phyloP scores from a whole-genome alignment of 2,329 filamentous ascomycete species.

The Akanthomyces uredinophilus region DNA sequence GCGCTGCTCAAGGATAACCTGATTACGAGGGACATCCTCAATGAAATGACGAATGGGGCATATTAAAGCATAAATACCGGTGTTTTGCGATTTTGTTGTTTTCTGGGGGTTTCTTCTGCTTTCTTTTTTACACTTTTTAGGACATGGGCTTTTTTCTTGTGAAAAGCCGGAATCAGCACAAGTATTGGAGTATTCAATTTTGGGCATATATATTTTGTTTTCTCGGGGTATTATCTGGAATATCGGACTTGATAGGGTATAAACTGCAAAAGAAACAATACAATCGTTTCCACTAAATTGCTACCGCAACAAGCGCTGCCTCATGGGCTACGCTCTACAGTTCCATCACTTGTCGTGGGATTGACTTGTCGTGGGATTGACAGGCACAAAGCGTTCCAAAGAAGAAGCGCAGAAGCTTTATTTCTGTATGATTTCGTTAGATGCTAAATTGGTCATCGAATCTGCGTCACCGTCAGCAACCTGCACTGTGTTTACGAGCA shows the following conservation, averaged over 20 bases:
- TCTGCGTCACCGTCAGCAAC: conserved; percentile 1
- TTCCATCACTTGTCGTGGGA: too few relatives aligned
- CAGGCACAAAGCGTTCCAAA: too few relatives aligned
- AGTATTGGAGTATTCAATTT: conserved; percentile 16
- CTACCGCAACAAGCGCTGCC: not conserved
- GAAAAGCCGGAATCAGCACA: not conserved
- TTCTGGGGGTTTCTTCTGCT: not conserved
- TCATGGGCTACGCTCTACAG: too few relatives aligned
- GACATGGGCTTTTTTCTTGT: not conserved
- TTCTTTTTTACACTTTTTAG: not conserved
- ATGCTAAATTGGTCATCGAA: conserved; percentile 14
- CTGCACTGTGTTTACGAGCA: too few relatives aligned
- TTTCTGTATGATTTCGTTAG: not conserved
- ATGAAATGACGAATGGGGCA: conserved; percentile 55
- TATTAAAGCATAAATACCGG: conserved; percentile 24
- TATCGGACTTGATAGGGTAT: conserved; percentile 6
- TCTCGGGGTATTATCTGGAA: conserved; percentile 12
- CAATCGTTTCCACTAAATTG: not conserved
- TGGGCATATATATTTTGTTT: conserved; percentile 10
- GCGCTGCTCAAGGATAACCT: conserved; percentile 61
- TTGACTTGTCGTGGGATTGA: too few relatives aligned
- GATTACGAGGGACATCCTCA: conserved; percentile 71
- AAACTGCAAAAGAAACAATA: not conserved
- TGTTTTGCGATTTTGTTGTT: conserved; percentile 1
- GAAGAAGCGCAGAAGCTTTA: too few relatives aligned